Percentiles rank a stretch among this genome's conserved stretches.
These are phyloP conservation scores for Kwoniella sp. DNA, from an alignment of 768 basidiomycete genomes.

Conservation along the genomic window DNA sequence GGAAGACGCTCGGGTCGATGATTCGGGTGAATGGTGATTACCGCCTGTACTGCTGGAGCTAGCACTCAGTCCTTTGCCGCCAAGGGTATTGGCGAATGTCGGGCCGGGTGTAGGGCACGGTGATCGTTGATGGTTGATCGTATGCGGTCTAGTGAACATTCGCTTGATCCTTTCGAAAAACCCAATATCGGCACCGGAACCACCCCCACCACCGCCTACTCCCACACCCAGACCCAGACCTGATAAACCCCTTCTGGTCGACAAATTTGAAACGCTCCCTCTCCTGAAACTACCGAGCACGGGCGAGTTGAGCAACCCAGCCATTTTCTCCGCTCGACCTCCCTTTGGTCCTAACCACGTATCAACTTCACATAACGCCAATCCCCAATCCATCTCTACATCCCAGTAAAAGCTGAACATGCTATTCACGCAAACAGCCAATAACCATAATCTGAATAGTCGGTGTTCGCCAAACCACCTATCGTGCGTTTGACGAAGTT, in stretches of 20 bases:
- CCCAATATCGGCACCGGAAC: background rate
- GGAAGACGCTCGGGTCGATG: constrained; percentile 37
- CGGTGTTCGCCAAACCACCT: constrained; percentile 74
- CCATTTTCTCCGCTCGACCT: constrained; percentile 7
- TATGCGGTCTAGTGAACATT: constrained; percentile 15
- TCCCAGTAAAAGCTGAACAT: constrained; percentile 99
- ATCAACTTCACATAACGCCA: constrained; percentile 66
- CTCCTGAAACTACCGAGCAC: constrained; percentile 4
- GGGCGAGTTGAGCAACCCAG: constrained; percentile 10
- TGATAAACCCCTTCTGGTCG: constrained; percentile 1
- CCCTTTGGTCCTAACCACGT: constrained; percentile 48
- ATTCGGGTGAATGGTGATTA: background rate
- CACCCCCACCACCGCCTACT: too few species aligned
- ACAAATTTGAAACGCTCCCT: background rate
- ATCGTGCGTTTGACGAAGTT: constrained; percentile 57
- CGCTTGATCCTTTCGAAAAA: constrained; percentile 10
- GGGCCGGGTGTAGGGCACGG: constrained; percentile 36
- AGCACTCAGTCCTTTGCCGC: background rate
- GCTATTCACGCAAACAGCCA: constrained; percentile 83
- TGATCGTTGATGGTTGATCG: constrained; percentile 37
- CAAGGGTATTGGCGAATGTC: constrained; percentile 11
- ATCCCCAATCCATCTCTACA: constrained; percentile 95
- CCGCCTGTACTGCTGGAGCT: background rate
- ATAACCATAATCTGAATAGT: constrained; percentile 82
- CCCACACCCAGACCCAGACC: background rate